These are phyloP conservation scores for Sclerotinia minor DNA, from an alignment of 2,329 filamentous ascomycete species.

Conservation along the genomic window DNA sequence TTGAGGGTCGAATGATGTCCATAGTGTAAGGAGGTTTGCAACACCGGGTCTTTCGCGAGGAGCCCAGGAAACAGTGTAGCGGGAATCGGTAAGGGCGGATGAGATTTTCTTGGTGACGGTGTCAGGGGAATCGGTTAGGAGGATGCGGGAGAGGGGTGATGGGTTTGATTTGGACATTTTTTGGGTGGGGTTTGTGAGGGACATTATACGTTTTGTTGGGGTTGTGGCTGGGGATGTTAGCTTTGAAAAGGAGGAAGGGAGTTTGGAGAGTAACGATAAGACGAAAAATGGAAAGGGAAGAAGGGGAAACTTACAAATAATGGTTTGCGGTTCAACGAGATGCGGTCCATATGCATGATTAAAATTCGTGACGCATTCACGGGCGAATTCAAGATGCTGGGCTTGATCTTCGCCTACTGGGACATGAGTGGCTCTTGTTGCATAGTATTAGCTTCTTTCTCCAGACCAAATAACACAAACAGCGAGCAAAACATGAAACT, in stretches of 20 bases:
- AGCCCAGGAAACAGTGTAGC: conserved; percentile 69
- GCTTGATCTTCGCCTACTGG: conserved; percentile 94
- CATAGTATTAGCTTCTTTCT: neutral
- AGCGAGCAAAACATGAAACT: neutral
- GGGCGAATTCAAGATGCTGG: conserved; percentile 91
- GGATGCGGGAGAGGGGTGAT: conserved; percentile 72
- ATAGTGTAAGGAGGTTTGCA: conserved; percentile 79
- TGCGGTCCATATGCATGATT: conserved; percentile 68
- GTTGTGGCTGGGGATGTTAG: conserved; percentile 50
- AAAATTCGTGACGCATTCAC: conserved; percentile 83
- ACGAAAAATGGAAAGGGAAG: neutral
- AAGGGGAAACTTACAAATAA: conserved; percentile 59
- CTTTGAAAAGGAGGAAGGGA: neutral
- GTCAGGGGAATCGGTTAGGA: conserved; percentile 70
- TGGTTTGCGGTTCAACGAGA: conserved; percentile 67
- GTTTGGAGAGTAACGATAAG: neutral
- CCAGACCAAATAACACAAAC: neutral
- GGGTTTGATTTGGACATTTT: conserved; percentile 96
- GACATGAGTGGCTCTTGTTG: conserved; percentile 77
- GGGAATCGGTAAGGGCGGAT: conserved; percentile 74
- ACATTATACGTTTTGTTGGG: conserved; percentile 84
- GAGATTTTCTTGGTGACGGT: conserved; percentile 70
- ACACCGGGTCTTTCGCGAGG: conserved; percentile 71
- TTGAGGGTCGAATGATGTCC: conserved; percentile 64
- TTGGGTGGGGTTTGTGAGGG: conserved; percentile 68